Evolutionary conservation across 2,329 filamentous ascomycete genomes (phyloP), one percentile per base, ranked within the genome.

Genomic region (Penicillium sp.): DNA sequence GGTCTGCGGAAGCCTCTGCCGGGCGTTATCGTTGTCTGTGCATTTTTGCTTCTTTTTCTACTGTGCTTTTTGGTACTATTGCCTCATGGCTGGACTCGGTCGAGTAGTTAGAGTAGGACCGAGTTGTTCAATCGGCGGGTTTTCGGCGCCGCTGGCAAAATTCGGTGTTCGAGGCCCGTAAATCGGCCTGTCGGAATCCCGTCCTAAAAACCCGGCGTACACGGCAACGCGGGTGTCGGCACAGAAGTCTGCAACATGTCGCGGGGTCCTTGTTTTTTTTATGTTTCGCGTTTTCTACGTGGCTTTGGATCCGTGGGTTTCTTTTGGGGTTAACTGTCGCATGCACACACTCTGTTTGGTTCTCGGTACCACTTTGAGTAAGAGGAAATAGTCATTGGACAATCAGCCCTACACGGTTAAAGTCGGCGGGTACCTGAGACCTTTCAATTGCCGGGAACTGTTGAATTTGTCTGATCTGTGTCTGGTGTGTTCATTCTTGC

Each of bases 191-290:
- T 32, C 33, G 49, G 49, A 49, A 49, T 54, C 25, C 45, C 52
- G 49, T 44, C 2, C 38, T 4, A 7, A 25, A 38, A 10, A 28
- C 18, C 49, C 56, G 59, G 59, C 49, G 53, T 52, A 53, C 52
- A 39, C 56, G 56, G 54, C 49, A 51, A 50, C 46, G 42, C 60
- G 60, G 60, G 49, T 53, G 53, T 62, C 60, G 60, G 60, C 60
- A 62, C 57, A 48, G 45, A 41, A 2, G n/a, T 35, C 37, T 32
- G 27, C 40, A 20, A 40, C 45, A 42, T 42, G 44, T 44, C 40
- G 39, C 40, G 40, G 10, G 24, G 24, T 24, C 13, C 23, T 33
- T 25, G 20, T 15, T 20, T 18, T 18, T 18, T 18, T 31, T 40
- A 20, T 33, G 25, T 32, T 27, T 12, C n/a, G 23, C 20, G 9